A percentile compares a stretch with the other conserved stretches of the same genome.
Conservation (phyloP, 805 yeast species). For the Starmerella davenportii region DNA sequence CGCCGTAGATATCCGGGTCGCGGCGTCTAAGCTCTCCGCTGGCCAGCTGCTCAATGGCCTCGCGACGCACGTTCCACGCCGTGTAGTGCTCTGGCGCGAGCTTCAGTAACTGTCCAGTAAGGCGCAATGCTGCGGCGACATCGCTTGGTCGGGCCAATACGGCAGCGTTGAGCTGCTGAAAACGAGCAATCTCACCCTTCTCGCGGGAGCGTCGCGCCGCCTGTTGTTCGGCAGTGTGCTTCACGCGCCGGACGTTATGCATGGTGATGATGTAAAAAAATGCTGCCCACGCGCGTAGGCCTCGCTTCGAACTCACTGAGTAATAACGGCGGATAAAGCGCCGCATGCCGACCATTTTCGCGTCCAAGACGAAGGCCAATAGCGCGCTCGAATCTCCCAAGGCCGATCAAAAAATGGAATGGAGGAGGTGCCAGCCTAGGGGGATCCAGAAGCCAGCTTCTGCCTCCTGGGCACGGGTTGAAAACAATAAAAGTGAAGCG, state of each 20-base stretch:
- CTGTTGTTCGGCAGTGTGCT: constrained; percentile 38
- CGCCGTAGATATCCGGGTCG: background rate
- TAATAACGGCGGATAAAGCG: no score
- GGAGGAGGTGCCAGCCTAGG: no score
- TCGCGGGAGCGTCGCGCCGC: constrained; percentile 39
- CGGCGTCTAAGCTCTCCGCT: constrained; percentile 2
- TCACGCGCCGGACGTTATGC: constrained; percentile 59
- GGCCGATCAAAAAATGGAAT: no score
- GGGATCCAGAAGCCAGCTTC: no score
- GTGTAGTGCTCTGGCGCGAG: constrained; percentile 79
- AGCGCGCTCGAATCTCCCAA: no score
- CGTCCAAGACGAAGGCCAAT: no score
- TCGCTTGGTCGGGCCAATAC: constrained; percentile 26
- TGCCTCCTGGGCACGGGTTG: no score
- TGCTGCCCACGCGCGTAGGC: no score
- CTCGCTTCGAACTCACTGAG: no score
- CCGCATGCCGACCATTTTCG: no score
- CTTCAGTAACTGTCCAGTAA: constrained; percentile 40
- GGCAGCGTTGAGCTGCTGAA: constrained; percentile 29
- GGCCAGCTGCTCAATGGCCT: constrained; percentile 20
- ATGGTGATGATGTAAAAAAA: constrained; percentile 4
- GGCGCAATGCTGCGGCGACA: constrained; percentile 22
- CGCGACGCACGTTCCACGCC: constrained; percentile 77
- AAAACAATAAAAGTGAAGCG: no score
- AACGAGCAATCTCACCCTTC: constrained; percentile 38